phyloP scores from a whole-genome alignment of 2,329 filamentous ascomycete genomes.

The Daldinia sp. region DNA sequence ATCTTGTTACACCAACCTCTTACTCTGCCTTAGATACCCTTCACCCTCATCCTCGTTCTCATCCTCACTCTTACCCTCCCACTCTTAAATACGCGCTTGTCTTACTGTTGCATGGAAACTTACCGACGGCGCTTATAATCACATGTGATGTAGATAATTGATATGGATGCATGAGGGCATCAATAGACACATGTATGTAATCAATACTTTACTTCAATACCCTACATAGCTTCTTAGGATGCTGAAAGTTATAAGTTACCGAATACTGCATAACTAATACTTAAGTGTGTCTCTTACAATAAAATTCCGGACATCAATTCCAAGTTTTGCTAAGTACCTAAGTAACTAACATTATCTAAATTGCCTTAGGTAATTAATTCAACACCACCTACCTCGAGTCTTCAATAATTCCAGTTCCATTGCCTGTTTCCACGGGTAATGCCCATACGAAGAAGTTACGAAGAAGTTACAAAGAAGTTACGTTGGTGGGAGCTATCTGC shows the following conservation, averaged over 20 bases:
- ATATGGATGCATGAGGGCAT: not conserved
- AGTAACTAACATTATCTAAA: not conserved
- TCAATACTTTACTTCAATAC: not conserved
- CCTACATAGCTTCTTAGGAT: not conserved
- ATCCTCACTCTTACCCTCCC: too few species aligned
- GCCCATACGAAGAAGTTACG: not conserved
- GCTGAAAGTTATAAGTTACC: not conserved
- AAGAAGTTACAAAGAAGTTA: constrained; percentile 4
- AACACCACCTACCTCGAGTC: not conserved
- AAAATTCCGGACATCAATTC: not conserved
- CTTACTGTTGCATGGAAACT: not conserved
- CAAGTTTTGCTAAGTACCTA: not conserved
- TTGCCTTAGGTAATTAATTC: not conserved
- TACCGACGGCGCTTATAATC: not conserved
- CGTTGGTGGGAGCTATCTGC: not conserved
- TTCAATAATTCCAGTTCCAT: not conserved
- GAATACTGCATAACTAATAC: too few species aligned
- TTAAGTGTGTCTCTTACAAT: too few species aligned
- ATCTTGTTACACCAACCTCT: constrained; percentile 6
- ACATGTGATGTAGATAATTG: not conserved
- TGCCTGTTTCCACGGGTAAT: not conserved
- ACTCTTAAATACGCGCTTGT: not conserved
- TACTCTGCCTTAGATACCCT: too few species aligned
- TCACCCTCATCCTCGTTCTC: not conserved
- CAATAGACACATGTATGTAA: constrained; percentile 1